Base-by-base conservation (phyloP, 129 eudicot species). In the Sambucus nigra region DNA sequence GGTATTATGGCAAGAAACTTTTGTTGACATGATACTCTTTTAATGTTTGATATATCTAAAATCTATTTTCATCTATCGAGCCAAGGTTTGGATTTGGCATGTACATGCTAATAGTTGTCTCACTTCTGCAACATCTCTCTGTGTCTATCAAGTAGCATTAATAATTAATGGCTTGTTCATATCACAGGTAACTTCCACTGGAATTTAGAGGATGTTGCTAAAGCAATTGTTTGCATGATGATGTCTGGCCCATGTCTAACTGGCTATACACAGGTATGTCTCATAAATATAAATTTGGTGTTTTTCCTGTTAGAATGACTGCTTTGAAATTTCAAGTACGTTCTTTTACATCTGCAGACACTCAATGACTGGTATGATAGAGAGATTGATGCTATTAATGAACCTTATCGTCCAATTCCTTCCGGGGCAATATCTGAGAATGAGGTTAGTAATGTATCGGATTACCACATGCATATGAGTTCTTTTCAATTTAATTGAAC, bases 351-450 rank as follows among this genome's bases (percentile, higher is more conserved):
- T 33, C 51, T 60, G 40, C 59, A 91, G 99, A 91, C 99, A 2
- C 68, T 91, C 65, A 91, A 91, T 65, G 99, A 91, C 73, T 91
- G 99, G 99, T 86, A 91, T 47, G 99, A 91, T 71, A 78, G 94
- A 79, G 99, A 86, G 51, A 91, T 91, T 61, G 99, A 91, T 80
- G 95, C 99, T 51, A 91, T 91, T 42, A 91, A 86, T 66, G 99
- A 91, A 77, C 99, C 99, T 23, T 86, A 91, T 29, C 95, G 99
- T 42, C 99, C 99, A n/a, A 91, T 91, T 59, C 99, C 99, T 40
- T 91, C 99, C 2, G 99, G 96, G 53, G 96, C 82, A 40, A 86
- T 91, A 66, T 76, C 95, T 27, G 89, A 86, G 75, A 65, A 80
- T 41, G 99, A 91, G 79, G 99, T 91, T 58, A 33, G 66, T 35